Conservation (phyloP, 108 stramenopile genomes). For the Fragilaria radians region DNA sequence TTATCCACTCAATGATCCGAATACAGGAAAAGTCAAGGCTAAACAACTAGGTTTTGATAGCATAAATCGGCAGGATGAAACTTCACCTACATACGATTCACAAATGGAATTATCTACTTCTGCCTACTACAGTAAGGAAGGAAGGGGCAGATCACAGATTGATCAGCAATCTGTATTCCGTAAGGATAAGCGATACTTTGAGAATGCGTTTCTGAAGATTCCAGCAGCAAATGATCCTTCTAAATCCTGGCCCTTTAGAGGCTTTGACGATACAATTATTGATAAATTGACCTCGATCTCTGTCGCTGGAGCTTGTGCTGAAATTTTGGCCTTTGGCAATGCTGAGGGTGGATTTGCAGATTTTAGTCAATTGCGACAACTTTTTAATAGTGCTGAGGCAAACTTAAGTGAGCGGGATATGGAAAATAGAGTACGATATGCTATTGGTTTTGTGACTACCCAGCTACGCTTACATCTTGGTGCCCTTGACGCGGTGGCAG, state of each 20-base stretch:
- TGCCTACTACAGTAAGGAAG: conserved; percentile 64
- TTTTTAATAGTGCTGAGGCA: conserved; percentile 15
- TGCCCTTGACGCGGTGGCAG: conserved; percentile 70
- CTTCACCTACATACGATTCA: background rate
- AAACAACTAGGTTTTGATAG: conserved; percentile 61
- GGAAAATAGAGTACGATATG: conserved; percentile 70
- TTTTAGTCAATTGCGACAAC: conserved; percentile 18
- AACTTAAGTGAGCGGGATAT: conserved; percentile 62
- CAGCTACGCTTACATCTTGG: conserved; percentile 66
- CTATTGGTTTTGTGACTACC: conserved; percentile 61
- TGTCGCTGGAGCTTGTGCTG: conserved; percentile 79
- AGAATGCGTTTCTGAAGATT: conserved; percentile 44
- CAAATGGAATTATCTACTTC: conserved; percentile 18
- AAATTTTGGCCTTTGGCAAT: conserved; percentile 67
- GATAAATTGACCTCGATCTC: conserved; percentile 69
- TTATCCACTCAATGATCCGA: conserved; percentile 66
- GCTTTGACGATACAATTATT: conserved; percentile 67
- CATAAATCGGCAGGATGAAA: conserved; percentile 8
- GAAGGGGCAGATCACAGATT: conserved; percentile 38
- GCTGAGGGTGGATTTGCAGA: conserved; percentile 54
- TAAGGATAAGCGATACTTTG: conserved; percentile 35
- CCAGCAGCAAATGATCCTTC: conserved; percentile 47
- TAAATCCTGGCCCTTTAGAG: conserved; percentile 74
- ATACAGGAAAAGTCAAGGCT: conserved; percentile 49
- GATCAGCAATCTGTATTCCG: conserved; percentile 62